Conservation (phyloP, 2,329 filamentous ascomycete genomes). For the Botrytis paeoniae region DNA sequence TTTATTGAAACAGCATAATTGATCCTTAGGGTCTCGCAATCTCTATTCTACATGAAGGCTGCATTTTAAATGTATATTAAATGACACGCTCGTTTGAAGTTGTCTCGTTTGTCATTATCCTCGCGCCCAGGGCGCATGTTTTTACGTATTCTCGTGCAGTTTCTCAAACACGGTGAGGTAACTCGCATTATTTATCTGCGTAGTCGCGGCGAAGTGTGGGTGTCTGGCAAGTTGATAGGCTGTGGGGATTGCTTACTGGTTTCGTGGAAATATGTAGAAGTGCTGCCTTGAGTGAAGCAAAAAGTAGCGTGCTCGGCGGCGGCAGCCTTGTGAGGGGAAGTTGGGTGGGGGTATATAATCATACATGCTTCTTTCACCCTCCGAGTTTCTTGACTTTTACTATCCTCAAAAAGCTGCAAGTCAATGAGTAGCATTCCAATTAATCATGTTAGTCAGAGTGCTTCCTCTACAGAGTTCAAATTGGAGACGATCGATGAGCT, state of each 20-base stretch:
- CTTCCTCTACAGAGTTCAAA: neutral
- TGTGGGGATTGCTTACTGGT: neutral
- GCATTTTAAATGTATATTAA: rapidly evolving
- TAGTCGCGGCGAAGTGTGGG: neutral
- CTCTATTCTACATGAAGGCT: neutral
- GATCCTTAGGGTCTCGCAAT: neutral
- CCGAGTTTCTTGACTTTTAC: neutral
- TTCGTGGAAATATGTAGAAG: neutral
- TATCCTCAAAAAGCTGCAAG: neutral
- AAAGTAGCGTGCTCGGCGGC: neutral
- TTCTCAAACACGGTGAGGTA: neutral
- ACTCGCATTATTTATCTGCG: neutral
- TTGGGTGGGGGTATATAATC: neutral
- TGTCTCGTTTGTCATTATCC: neutral
- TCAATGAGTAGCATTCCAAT: neutral
- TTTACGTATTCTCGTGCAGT: neutral
- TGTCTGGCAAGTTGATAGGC: no score
- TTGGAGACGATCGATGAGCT: neutral
- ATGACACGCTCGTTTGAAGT: neutral
- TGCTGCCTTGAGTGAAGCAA: neutral
- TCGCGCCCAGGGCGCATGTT: neutral
- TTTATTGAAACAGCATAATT: neutral
- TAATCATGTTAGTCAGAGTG: neutral
- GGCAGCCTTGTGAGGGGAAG: neutral
- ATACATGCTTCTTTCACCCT: neutral